Base-by-base conservation (phyloP, 2,329 filamentous ascomycete genomes). In the Lachnellula cervina region DNA sequence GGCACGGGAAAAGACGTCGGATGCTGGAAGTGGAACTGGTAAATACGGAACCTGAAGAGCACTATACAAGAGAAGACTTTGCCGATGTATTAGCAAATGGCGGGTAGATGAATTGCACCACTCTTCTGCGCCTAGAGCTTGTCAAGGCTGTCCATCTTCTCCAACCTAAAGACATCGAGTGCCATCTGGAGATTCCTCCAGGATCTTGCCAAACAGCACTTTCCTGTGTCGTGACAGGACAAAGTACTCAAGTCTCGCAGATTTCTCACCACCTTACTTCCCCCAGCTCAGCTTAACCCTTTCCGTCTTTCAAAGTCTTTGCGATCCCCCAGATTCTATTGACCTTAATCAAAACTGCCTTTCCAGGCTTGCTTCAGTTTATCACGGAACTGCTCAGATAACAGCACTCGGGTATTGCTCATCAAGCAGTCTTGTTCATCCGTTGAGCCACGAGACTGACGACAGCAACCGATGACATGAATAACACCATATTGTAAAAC, bases 401-500 rank as follows among this genome's bases (percentile, higher is more conserved):
- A 42, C 16, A 42, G 38, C 16, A 4, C 38, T n/a, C 38, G 28
- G 9, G 19, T 19, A 21, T 38, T 45, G 50, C 14, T 19, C 35
- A 43, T 17, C 38, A 35, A 13, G 34, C 7, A 46, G 63, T 51
- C 54, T 68, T 69, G 60, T 61, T 69, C 45, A 97, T 88, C 63
- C 88, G 87, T 69, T 99, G 94, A 28, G 93, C 94, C 59, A 94
- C 86, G 58, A 99, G 76, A 70, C 93, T 96, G 76, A 97, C 97
- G 58, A 96, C 84, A 7, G 93, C 91, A 23, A 99, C 89, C 0
- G 94, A 97, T 23, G 92, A 94, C 79, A 99, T 93, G 76, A 97
- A 99, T 2, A 97, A 78, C 1, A 97, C 91, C 0, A 96, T 84
- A 68, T 99, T 97, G 75, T 99, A 99, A 72, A 99, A 99, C 94